phyloP scores from a whole-genome alignment of 2,329 filamentous ascomycete species.

The Pezicula rhizophila region DNA sequence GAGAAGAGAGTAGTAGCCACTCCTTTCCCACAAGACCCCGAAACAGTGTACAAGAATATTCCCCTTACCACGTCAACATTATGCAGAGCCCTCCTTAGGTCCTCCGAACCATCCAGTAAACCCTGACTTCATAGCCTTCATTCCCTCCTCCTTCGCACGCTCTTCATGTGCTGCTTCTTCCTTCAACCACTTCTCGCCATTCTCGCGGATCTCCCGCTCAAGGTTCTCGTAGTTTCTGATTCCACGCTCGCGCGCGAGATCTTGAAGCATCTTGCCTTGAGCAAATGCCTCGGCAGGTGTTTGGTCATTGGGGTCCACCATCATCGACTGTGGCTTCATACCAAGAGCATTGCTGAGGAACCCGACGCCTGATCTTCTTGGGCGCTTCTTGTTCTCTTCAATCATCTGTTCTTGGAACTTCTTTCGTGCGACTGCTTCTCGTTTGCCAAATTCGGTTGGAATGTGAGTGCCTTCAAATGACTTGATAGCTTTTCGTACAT shows the following conservation, averaged over 20 bases:
- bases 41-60: neutral
- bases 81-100: neutral
- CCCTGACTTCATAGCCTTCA: slow-evolving; percentile 84
- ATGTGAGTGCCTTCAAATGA: slow-evolving; percentile 88
- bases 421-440: slow-evolving; percentile 79
- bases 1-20: neutral
- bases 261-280: slow-evolving; percentile 95
- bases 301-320: slow-evolving; percentile 57
- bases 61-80: neutral
- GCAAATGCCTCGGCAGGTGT: slow-evolving; percentile 71
- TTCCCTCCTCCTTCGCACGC: slow-evolving; percentile 81
- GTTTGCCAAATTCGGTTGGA: slow-evolving; percentile 79
- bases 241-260: slow-evolving; percentile 86
- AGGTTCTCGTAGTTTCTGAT: slow-evolving; percentile 84
- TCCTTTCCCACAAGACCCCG: neutral
- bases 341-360: slow-evolving; percentile 69
- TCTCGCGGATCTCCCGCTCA: slow-evolving; percentile 85
- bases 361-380: slow-evolving; percentile 57
- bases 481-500: slow-evolving; percentile 80
- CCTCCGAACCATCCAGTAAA: slow-evolving; percentile 53
- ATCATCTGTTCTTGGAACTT: slow-evolving; percentile 77
- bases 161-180: slow-evolving; percentile 87
- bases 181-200: slow-evolving; percentile 92
- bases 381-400: slow-evolving; percentile 58
- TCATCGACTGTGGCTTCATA: slow-evolving; percentile 65